Percentiles rank a stretch among this genome's conserved stretches.
phyloP scores from a whole-genome alignment of 2,329 filamentous ascomycete genomes.

The Colletotrichum sp. region DNA sequence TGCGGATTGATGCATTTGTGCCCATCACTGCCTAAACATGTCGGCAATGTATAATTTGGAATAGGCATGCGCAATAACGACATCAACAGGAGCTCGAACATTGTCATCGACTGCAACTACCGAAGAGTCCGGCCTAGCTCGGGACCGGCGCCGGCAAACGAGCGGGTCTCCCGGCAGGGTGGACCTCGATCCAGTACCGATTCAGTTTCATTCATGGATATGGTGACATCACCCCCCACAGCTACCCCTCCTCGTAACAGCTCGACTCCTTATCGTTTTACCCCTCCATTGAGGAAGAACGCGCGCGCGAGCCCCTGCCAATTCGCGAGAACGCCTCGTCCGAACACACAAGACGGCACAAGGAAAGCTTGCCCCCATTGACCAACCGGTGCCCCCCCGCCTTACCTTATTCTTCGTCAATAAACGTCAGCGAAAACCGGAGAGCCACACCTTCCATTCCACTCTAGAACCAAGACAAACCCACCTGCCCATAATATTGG shows the following conservation, averaged over 20 bases:
- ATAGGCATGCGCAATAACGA: not conserved
- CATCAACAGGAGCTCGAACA: not conserved
- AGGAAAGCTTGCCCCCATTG: not conserved
- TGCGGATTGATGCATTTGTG: not conserved
- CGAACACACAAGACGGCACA: not conserved
- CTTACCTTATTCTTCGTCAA: not conserved
- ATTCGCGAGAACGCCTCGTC: not conserved
- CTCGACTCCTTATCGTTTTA: not conserved
- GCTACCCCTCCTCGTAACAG: not conserved
- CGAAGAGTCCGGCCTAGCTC: not conserved
- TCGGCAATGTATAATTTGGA: not conserved
- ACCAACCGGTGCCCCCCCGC: not conserved
- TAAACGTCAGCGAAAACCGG: not conserved
- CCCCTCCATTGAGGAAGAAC: not conserved
- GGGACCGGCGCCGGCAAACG: not conserved
- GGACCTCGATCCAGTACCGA: not conserved
- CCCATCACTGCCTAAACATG: not conserved
- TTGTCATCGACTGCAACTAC: not conserved
- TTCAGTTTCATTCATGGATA: not conserved
- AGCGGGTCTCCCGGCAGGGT: not conserved
- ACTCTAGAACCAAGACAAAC: not conserved
- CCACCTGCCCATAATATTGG: not conserved
- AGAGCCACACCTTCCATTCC: not conserved
- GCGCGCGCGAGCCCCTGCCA: not conserved
- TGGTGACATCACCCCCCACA: slow-evolving; percentile 17